Evolutionary conservation across 768 basidiomycete genomes (phyloP).

Genomic region (Trametes cingulata): DNA sequence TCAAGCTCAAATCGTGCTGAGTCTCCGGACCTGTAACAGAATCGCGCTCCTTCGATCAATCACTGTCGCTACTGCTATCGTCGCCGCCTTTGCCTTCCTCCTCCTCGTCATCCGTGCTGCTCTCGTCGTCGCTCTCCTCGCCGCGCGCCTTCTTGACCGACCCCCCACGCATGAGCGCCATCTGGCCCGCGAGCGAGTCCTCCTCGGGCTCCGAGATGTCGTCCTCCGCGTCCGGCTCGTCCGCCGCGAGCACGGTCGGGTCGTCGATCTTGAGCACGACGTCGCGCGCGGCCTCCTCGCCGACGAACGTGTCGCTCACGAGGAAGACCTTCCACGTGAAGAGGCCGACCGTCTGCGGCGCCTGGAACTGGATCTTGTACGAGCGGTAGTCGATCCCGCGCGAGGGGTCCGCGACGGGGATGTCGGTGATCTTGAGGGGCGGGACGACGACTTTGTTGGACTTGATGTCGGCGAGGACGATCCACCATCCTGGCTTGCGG

Average conservation of each 20-base stretch:
- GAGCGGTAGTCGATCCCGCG: constrained; percentile 65
- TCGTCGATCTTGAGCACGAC: constrained; percentile 85
- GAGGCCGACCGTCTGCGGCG: constrained; percentile 77
- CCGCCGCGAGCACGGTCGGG: constrained; percentile 51
- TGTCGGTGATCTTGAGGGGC: constrained; percentile 77
- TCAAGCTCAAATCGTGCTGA: no score
- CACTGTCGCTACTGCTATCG: constrained; percentile 53
- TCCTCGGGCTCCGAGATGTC: constrained; percentile 99
- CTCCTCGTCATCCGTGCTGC: constrained; percentile 50
- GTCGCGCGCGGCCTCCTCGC: constrained; percentile 70
- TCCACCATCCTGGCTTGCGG: constrained; percentile 92
- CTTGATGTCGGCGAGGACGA: constrained; percentile 87
- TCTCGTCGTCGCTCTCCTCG: constrained; percentile 50
- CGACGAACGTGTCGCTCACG: constrained; percentile 86
- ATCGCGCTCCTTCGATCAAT: constrained; percentile 27
- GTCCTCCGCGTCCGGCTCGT: constrained; percentile 72
- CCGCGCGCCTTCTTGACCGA: constrained; percentile 66
- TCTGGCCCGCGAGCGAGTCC: constrained; percentile 94
- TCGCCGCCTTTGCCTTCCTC: constrained; percentile 43
- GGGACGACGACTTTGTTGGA: constrained; percentile 84
- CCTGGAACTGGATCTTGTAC: constrained; percentile 94
- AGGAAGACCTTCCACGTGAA: constrained; percentile 90
- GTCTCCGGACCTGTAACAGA: background rate
- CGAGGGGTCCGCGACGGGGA: constrained; percentile 61
- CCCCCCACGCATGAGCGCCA: constrained; percentile 93